phyloP scores from a whole-genome alignment of 257 asterid species.

The Coffea canephora region DNA sequence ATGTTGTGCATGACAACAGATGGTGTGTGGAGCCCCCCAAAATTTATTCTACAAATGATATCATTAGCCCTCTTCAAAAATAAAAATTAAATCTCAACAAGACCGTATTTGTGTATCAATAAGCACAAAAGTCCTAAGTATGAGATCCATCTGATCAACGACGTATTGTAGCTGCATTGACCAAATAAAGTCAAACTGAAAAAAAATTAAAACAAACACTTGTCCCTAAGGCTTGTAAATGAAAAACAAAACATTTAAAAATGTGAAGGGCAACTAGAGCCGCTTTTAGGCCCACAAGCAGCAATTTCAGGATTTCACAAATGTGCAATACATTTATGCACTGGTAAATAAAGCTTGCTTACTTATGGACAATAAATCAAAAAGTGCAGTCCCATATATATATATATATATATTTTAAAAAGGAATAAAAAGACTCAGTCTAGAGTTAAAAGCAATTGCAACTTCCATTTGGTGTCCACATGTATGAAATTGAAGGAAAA shows the following conservation, averaged over 20 bases:
- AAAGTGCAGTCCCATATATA: not conserved
- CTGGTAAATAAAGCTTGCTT: not conserved
- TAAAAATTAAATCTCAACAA: too few species aligned
- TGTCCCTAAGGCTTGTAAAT: too few species aligned
- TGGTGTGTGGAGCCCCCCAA: too few species aligned
- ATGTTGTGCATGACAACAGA: too few species aligned
- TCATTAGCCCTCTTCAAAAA: not conserved
- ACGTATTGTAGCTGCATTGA: not conserved
- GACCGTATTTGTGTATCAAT: not conserved
- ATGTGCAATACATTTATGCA: not conserved
- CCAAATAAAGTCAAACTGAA: not conserved
- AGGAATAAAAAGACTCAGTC: not conserved
- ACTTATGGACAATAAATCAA: not conserved
- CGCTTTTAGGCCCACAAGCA: not conserved
- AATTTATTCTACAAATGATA: not conserved
- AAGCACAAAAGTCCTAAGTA: not conserved
- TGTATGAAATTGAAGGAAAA: not conserved
- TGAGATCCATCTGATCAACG: not conserved
- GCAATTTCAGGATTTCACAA: not conserved
- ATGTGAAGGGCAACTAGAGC: not conserved
- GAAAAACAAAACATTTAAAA: too few species aligned
- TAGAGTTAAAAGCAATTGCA: not conserved
- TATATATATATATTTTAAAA: too few species aligned
- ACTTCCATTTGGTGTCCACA: not conserved
- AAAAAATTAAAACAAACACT: not conserved